Evolutionary conservation across 257 asterid genomes (phyloP), one percentile per base, ranked within the genome.

Genomic region (Rubia yunnanensis): DNA sequence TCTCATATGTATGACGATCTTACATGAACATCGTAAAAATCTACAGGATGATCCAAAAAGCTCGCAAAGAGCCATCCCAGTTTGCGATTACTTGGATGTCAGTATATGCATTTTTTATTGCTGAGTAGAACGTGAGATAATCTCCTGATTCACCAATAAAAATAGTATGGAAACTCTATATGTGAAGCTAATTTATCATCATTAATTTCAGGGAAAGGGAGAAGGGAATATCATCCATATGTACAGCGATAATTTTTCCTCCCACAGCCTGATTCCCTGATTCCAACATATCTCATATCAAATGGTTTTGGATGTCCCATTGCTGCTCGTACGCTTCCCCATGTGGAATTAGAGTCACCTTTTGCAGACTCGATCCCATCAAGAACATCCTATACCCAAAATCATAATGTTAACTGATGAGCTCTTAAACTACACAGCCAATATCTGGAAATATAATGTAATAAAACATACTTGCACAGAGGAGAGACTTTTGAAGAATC

Each of bases 301-400:
- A 82, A 92, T 34, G 95, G 92, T 73, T 92, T 83, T 0, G 87
- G 90, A 72, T 85, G 98, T 55, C 98, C 98, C 90, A 92, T 68
- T 71, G 85, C 72, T 38, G 95, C 92, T 79, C 98, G 83, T 74
- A 81, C 74, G 53, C 85, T 73, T 61, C 98, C 98, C 98, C 96
- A 92, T 74, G 84, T 79, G 34, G 98, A 82, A 14, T 74, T 55
- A 35, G 85, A 71, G 75, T 72, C 85, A 3, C 98, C 98, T 76
- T 83, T 82, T 48, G 98, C 94, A 74, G 88, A 92, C 85, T 88
- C 96, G 24, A 88, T 74, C n/a, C 98, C 98, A 10, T 88, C 96
- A 46, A 92, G 72, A 64, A 84, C 78, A 76, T 92, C 98, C 98
- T 92, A 77, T 63, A 44, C 50, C 38, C 31, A 46, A 41, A 68